Base-by-base conservation (phyloP, 2,329 filamentous ascomycete genomes). In the Ascosphaera apis region DNA sequence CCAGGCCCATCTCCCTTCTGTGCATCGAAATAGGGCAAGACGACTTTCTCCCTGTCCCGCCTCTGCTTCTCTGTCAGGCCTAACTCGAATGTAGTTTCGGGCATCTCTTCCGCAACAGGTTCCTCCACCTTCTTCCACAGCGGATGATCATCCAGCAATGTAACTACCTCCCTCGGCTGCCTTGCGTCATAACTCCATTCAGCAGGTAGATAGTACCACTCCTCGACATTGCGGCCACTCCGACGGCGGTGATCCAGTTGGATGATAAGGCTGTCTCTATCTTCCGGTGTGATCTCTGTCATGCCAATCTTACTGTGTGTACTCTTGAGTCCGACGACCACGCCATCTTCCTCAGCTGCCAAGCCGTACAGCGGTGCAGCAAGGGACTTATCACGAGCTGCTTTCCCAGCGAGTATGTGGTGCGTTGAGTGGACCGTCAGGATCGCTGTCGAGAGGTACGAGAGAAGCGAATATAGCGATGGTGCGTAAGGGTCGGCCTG, bases 1-100 rank as follows among this genome's bases (percentile, higher is more conserved):
- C 84, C 84, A 0, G 70, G 61, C 3, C 66, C 69, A 39, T 61
- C 54, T 11, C 54, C 76, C 36, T 72, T 80, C 64, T 98, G 88
- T 16, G 88, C 88, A 60, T 98, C 88, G 55, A 91, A 93, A 53
- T 98, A 95, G 12, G 88, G 88, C 53, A 95, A 53, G 30, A 95
- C 79, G 6, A 98, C 80, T 0, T 78, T 80, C 47, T 93, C 86
- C 17, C 88, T 63, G 35, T 91, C 86, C 43, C 67, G 65, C 46
- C 78, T 69, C 59, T 98, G 88, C 60, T 88, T 83, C 40, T 92
- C 86, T 13, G 86, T 95, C 40, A 98, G 59, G 0, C 76, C 75
- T 3, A 98, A 57, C 43, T 78, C 76, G 51, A 98, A 98, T 0
- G 86, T 92, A 7, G 78, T 76, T 46, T 72, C 69, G 3, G 69